Evolutionary conservation across 352 stramenopile genomes (phyloP), one percentile per base, ranked within the genome.

Genomic region (Thraustochytrium striatum): DNA sequence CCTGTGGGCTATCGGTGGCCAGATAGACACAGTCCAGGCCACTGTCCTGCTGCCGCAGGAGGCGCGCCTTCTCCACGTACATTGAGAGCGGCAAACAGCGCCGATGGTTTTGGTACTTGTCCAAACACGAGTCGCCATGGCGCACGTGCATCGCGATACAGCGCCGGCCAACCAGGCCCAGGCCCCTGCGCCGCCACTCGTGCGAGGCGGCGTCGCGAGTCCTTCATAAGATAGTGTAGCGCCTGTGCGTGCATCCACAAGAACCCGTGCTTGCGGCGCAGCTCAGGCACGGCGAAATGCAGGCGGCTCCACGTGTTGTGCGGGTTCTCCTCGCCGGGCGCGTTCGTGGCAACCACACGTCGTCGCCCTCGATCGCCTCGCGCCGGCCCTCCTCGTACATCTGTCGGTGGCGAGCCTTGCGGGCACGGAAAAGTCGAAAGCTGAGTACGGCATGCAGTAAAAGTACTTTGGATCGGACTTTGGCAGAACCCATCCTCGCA

Each of bases 51-150:
- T 9, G 19, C 57, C 8, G 7, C 28, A 80, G 70, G 0, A 61
- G 25, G 38, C 58, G 70, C 13, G 57, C 58, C 8, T 13, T 57
- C 3, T 59, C 36, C 3, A 80, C 61, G 43, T 44, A 80, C 3
- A 21, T 13, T 0, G 38, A 33, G 2, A 80, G 36, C 19, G 55
- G 55, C 5, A 80, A 35, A 25, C 70, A 80, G n/a, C 57, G 35
- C 21, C 70, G 55, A 38, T 80, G 70, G 33, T 69, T 58, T 30
- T 80, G 70, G 39, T 79, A 75, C 58, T 61, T 61, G 58, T 80
- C 70, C 21, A 79, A 57, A 61, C 70, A 80, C 9, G 70, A 50
- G 25, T 80, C 70, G n/a, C 70, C 70, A 52, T 80, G 70, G 25
- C 70, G 55, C 38, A 80, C 70, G 33, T 80, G 70, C 5, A 80